Conservation (phyloP, 306 rosid genomes). For the Ormosia semicastrata region DNA sequence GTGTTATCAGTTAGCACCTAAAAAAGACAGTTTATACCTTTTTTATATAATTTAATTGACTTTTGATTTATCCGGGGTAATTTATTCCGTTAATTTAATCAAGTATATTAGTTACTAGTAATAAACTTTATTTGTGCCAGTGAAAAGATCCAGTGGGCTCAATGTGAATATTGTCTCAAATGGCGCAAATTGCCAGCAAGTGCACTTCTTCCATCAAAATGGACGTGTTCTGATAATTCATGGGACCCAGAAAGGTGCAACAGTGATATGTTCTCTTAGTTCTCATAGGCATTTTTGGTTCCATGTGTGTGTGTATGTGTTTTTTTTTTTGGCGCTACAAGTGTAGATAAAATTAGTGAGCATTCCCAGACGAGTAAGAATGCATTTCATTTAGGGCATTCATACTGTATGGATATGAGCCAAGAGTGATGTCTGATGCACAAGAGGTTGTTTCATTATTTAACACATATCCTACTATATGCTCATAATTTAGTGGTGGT, state of each 20-base stretch:
- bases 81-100: constrained; percentile 13
- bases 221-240: constrained; percentile 91
- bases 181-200: constrained; percentile 90
- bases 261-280: not conserved
- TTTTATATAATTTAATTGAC: not conserved
- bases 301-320: not conserved
- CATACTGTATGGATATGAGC: not conserved
- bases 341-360: not conserved
- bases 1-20: not conserved
- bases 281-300: constrained; percentile 12
- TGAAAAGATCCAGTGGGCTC: constrained; percentile 86
- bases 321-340: not conserved
- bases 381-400: constrained; percentile 7
- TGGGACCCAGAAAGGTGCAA: constrained; percentile 87
- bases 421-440: not conserved
- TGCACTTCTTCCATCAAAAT: constrained; percentile 76
- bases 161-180: constrained; percentile 89
- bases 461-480: not conserved
- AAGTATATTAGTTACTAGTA: constrained; percentile 18
- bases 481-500: not conserved
- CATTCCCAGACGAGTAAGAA: constrained; percentile 2
- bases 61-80: not conserved
- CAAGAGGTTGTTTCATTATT: not conserved
- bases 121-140: constrained; percentile 44
- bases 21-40: not conserved